Percentiles rank a stretch among this genome's conserved stretches.
phyloP scores from a whole-genome alignment of 306 rosid genomes.

The Abrus pulchellus region DNA sequence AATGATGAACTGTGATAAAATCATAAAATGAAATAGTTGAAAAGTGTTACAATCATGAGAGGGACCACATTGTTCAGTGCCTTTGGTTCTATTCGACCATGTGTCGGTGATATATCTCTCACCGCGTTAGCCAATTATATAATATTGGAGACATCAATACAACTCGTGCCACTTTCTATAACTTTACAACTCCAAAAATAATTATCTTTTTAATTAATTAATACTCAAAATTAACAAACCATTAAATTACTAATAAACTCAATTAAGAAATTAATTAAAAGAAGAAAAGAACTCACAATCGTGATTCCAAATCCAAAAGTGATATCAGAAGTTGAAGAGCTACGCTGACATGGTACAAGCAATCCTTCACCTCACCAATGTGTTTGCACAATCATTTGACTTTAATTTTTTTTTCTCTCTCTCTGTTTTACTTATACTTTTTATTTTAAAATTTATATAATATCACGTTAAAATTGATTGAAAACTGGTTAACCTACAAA shows the following conservation, averaged over 20 bases:
- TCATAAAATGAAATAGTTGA: conserved; percentile 5
- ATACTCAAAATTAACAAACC: background rate
- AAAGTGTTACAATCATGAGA: conserved; percentile 34
- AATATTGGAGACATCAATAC: background rate
- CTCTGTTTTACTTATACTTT: conserved; percentile 1
- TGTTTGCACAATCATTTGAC: conserved; percentile 55
- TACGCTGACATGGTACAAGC: conserved; percentile 38
- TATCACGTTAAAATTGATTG: background rate
- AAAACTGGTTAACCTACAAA: too few relatives aligned
- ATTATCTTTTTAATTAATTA: background rate
- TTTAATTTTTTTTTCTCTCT: conserved; percentile 4
- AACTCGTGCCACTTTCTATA: conserved; percentile 48
- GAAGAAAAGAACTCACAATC: background rate
- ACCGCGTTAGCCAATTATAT: conserved; percentile 52
- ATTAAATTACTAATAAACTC: background rate
- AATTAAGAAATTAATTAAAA: conserved; percentile 19
- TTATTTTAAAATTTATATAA: background rate
- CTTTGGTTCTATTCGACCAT: conserved; percentile 45
- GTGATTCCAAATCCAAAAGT: conserved; percentile 45
- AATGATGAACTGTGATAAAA: background rate
- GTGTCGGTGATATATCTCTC: conserved; percentile 56
- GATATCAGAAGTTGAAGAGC: conserved; percentile 2
- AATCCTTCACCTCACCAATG: conserved; percentile 17
- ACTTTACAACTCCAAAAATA: conserved; percentile 45
- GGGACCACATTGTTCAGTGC: conserved; percentile 38